Evolutionary conservation across 78 protist genomes (phyloP).

Genomic region (Polysphondylium violaceum): DNA sequence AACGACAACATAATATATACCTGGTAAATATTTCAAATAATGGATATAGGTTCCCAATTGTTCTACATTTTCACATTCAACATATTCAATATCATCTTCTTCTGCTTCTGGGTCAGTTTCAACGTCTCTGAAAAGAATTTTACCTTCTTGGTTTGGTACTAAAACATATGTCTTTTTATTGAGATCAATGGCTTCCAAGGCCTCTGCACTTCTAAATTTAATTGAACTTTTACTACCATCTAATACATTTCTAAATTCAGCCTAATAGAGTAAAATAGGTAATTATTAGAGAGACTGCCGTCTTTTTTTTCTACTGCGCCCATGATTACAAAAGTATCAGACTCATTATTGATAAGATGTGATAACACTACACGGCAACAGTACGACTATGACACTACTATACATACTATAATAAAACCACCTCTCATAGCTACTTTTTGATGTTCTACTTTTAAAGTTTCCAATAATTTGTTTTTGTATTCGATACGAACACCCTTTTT

Average conservation of each 20-base stretch:
- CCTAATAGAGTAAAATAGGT: not conserved
- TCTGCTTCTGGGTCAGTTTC: not conserved
- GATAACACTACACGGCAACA: too few relatives aligned
- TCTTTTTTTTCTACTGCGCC: not conserved
- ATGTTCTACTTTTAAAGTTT: slow-evolving; percentile 36
- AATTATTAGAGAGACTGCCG: not conserved
- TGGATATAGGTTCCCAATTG: slow-evolving; percentile 17
- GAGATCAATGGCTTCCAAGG: slow-evolving; percentile 32
- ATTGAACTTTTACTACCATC: slow-evolving; percentile 39
- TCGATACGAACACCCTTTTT: slow-evolving; percentile 48
- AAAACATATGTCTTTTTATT: not conserved
- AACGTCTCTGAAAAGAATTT: not conserved
- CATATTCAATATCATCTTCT: slow-evolving; percentile 22
- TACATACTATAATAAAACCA: slow-evolving; percentile 58
- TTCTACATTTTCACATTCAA: not conserved
- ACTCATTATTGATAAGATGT: too few relatives aligned
- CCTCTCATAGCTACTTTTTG: slow-evolving; percentile 78
- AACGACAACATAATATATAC: not conserved
- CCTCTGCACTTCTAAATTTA: slow-evolving; percentile 75
- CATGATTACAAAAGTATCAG: too few relatives aligned
- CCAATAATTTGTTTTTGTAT: slow-evolving; percentile 25
- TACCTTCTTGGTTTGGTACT: not conserved
- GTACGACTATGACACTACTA: too few relatives aligned
- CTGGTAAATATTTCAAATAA: slow-evolving; percentile 10
- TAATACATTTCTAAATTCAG: slow-evolving; percentile 40